phyloP scores from a whole-genome alignment of 1,139 yeast species.

The Groenewaldozyma auringiensis region DNA sequence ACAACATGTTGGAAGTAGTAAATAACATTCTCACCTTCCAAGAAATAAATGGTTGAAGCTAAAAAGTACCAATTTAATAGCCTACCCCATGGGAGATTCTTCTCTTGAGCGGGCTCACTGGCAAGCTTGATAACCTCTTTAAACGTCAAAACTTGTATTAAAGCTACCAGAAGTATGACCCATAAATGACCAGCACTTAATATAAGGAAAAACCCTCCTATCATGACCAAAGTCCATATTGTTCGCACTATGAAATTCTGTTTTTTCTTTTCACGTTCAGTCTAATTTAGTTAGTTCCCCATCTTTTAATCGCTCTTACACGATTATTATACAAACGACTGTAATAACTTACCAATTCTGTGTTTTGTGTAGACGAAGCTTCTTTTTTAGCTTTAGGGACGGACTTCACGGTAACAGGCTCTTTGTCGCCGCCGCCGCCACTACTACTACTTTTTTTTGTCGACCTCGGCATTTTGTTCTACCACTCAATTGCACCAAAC shows the following conservation, averaged over 20 bases:
- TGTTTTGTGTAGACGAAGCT: neutral
- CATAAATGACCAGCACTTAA: conserved; percentile 85
- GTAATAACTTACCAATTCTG: neutral
- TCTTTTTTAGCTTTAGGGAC: neutral
- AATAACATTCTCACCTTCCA: conserved; percentile 80
- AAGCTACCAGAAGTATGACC: conserved; percentile 61
- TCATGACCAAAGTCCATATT: conserved; percentile 93
- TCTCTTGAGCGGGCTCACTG: conserved; percentile 78
- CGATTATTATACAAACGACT: too few relatives aligned
- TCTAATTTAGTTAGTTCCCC: too few relatives aligned
- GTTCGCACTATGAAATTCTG: conserved; percentile 84
- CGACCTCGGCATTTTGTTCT: neutral
- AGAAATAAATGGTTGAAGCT: conserved; percentile 73
- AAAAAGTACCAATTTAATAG: conserved; percentile 76
- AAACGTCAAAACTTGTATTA: conserved; percentile 75
- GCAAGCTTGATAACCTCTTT: conserved; percentile 81
- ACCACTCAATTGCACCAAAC: too few relatives aligned
- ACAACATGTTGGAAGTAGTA: conserved; percentile 45
- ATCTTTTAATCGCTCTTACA: too few relatives aligned
- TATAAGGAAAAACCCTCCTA: conserved; percentile 58
- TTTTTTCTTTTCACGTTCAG: conserved; percentile 46
- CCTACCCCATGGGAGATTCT: conserved; percentile 72
- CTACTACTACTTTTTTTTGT: neutral
- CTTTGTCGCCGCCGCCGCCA: neutral
- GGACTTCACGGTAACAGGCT: neutral